Conservation (phyloP, 768 basidiomycete genomes). For the Rhizopogon vinicolor region DNA sequence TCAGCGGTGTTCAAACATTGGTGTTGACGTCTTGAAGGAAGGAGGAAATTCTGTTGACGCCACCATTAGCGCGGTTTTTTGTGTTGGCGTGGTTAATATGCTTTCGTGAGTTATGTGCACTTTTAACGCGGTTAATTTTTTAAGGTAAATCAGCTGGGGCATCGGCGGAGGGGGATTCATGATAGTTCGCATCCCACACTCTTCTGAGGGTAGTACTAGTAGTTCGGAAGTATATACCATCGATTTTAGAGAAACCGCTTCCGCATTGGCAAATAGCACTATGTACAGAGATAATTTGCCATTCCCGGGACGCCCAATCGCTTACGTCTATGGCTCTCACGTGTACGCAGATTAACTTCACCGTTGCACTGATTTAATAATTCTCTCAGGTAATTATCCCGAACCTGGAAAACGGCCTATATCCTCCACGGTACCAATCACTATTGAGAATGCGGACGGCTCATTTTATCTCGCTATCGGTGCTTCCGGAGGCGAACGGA, state of each 20-base stretch:
- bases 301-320: constrained; percentile 78
- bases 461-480: constrained; percentile 72
- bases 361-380: background rate
- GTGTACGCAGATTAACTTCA: constrained; percentile 38
- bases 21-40: constrained; percentile 66
- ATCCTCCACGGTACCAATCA: constrained; percentile 78
- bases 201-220: constrained; percentile 25
- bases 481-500: constrained; percentile 84
- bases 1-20: constrained; percentile 81
- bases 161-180: constrained; percentile 90
- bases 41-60: constrained; percentile 94
- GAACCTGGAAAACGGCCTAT: constrained; percentile 84
- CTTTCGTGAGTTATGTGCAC: constrained; percentile 59
- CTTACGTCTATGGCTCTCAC: constrained; percentile 82
- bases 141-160: constrained; percentile 48
- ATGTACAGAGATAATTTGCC: constrained; percentile 77
- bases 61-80: constrained; percentile 73
- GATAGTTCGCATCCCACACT: constrained; percentile 72
- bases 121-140: background rate
- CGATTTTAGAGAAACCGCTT: constrained; percentile 89
- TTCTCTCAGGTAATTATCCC: constrained; percentile 74
- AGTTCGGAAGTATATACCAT: constrained; percentile 66
- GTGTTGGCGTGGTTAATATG: constrained; percentile 82
- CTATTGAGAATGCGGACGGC: constrained; percentile 74
- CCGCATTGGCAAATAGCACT: constrained; percentile 60